phyloP scores from a whole-genome alignment of 495 filamentous ascomycete species.

The Friedmanniomyces endolithicus region DNA sequence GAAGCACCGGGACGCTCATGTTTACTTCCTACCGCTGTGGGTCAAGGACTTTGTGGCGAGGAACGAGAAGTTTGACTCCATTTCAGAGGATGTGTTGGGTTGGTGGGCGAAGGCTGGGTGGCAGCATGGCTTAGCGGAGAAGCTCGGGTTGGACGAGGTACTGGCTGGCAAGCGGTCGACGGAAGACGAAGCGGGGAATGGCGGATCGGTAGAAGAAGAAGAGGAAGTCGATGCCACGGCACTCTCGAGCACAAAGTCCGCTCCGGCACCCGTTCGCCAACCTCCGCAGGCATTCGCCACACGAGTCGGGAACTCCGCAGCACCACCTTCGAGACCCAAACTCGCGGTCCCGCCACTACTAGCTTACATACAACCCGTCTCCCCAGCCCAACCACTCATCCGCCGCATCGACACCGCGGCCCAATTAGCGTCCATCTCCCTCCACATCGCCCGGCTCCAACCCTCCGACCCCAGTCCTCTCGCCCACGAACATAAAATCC shows the following conservation, averaged over 20 bases:
- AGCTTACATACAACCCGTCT: slow-evolving; percentile 56
- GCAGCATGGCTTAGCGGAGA: slow-evolving; percentile 68
- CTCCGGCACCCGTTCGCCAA: slow-evolving; percentile 5
- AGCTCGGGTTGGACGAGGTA: slow-evolving; percentile 59
- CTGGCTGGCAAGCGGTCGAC: slow-evolving; percentile 35
- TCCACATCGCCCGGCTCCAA: slow-evolving; percentile 65
- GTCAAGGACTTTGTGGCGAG: slow-evolving; percentile 63
- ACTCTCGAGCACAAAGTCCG: slow-evolving; percentile 44
- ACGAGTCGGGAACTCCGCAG: slow-evolving; percentile 22
- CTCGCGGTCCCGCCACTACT: slow-evolving; percentile 53
- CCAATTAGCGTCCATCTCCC: slow-evolving; percentile 64
- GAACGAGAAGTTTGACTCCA: slow-evolving; percentile 69
- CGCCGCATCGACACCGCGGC: slow-evolving; percentile 78
- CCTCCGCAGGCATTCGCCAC: slow-evolving; percentile 30
- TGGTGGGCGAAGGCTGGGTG: slow-evolving; percentile 92
- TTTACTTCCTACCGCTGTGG: slow-evolving; percentile 91
- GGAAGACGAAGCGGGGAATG: slow-evolving; percentile 13
- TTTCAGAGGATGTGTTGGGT: slow-evolving; percentile 84
- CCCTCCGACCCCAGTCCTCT: slow-evolving; percentile 41
- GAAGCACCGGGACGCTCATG: slow-evolving; percentile 74
- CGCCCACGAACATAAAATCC: slow-evolving; percentile 64
- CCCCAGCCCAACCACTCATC: slow-evolving; percentile 39
- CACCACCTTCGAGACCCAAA: background rate
- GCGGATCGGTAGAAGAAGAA: slow-evolving; percentile 33
- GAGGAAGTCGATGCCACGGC: slow-evolving; percentile 49